Base-by-base conservation (phyloP, 352 stramenopile genomes). In the Globisporangium takayamanum region DNA sequence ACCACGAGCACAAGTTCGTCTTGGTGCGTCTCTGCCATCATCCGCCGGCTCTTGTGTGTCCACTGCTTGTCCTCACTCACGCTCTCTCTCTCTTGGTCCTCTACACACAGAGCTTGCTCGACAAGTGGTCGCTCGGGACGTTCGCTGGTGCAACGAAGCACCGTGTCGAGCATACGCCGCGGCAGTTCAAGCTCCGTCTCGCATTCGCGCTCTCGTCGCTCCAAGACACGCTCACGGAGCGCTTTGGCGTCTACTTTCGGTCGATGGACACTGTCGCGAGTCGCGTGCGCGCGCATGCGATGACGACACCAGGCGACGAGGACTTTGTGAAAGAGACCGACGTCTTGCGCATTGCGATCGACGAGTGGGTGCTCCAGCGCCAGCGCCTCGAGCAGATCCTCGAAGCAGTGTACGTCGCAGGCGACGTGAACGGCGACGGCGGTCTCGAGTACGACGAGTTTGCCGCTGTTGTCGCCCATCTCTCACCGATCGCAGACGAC, bases 391-490 rank as follows among this genome's bases (percentile, higher is more conserved):
- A 87, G 54, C 78, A 90, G 63, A 78, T 92, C 18, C 68, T 92
- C 30, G 72, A 79, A 37, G 82, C 81, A 8, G 78, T 89, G 50
- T 92, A 89, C 62, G 62, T 66, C 18, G 82, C 82, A 2, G 80
- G 82, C 2, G 80, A 92, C 44, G 55, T 84, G 20, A 89, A 88
- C 41, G 75, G 72, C 22, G 77, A 92, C 58, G 82, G 80, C 20
- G 77, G 62, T 28, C 73, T 92, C 39, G 80, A 87, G 59, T 89
- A 77, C 45, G 80, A 89, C 50, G 82, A 92, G 68, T 92, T 92
- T 64, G 69, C 73, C 4, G 73, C 76, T 3, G 82, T 89, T 4
- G 60, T 90, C 20, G 69, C 60, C 14, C 72, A 89, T 25, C 51
- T 92, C 16, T 68, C 82, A 30, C 78, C 82, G 5, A 67, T 63